Evolutionary conservation across 2,329 filamentous ascomycete genomes (phyloP), one percentile per base, ranked within the genome.

Genomic region (Talaromyces sp.): DNA sequence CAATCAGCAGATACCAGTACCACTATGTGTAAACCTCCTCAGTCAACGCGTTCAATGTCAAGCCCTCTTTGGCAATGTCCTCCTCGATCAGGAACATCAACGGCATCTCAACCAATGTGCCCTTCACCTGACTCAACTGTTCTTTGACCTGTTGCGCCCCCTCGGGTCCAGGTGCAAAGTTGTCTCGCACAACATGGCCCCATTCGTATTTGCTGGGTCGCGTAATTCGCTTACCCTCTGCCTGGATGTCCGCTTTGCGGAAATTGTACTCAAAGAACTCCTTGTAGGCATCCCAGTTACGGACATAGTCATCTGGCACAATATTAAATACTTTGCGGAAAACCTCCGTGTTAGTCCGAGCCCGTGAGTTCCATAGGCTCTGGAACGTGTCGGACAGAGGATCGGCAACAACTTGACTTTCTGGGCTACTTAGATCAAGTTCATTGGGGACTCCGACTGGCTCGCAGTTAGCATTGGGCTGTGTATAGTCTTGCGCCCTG

Each of bases 81-180:
- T 90, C 83, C 35, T 91, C 88, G 66, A 88, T 87, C 71, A 96
- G 77, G 77, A 97, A 97, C 63, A 90, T 79, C 65, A 97, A 78
- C 28, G 91, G 91, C 92, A 97, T 97, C 78, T 96, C 89, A 7
- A 97, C 88, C 46, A 91, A 74, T 8, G 82, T 89, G 2, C 89
- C 89, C 60, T 84, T 81, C 39, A 92, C 78, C 56, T 83, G 80
- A 57, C 80, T 79, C 56, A 92, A 75, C 75, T 85, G 81, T 53
- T 87, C 83, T 76, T 90, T 91, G 60, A 91, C 79, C 70, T 89
- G 86, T n/a, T 77, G 77, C 45, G 87, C 85, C 7, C 92, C 89
- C 62, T 87, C 83, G 0, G 82, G 79, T 2, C 78, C 78, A 28
- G 73, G 71, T 1, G 75, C 68, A 72, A 96, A 89, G 67, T 93